Evolutionary conservation across 257 asterid genomes (phyloP).

Genomic region (Nicotiana paniculata): DNA sequence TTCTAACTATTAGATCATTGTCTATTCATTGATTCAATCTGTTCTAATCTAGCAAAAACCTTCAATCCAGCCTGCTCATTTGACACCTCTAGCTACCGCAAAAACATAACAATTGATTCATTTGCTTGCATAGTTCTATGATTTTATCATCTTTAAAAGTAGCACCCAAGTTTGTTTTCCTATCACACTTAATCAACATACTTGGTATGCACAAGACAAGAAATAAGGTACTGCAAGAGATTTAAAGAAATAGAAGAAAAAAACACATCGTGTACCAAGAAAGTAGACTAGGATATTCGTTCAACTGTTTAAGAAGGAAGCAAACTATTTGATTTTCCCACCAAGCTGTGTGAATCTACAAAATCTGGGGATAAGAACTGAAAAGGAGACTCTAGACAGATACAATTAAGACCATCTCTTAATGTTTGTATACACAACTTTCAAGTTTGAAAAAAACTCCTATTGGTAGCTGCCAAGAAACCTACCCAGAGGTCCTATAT

Average conservation of each 20-base stretch:
- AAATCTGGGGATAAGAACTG: constrained; percentile 1
- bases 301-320: background rate
- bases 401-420: background rate
- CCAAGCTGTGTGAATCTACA: background rate
- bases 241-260: no score
- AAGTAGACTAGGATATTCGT: no score
- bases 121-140: no score
- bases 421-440: constrained; percentile 1
- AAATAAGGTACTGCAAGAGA: no score
- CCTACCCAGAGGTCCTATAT: constrained; percentile 5
- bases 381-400: background rate
- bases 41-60: no score
- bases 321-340: background rate
- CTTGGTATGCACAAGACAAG: no score
- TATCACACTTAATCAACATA: no score
- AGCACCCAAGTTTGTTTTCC: no score
- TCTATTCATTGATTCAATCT: background rate
- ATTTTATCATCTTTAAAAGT: no score
- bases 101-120: background rate
- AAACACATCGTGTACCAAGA: no score
- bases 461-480: background rate
- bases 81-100: background rate
- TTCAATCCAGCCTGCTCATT: background rate
- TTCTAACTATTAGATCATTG: background rate
- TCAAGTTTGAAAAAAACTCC: background rate